A percentile compares a stretch with the other conserved stretches of the same genome.
These are phyloP conservation scores for Populus hybrid DNA, from an alignment of 441 rosid species.

Conservation along the genomic window DNA sequence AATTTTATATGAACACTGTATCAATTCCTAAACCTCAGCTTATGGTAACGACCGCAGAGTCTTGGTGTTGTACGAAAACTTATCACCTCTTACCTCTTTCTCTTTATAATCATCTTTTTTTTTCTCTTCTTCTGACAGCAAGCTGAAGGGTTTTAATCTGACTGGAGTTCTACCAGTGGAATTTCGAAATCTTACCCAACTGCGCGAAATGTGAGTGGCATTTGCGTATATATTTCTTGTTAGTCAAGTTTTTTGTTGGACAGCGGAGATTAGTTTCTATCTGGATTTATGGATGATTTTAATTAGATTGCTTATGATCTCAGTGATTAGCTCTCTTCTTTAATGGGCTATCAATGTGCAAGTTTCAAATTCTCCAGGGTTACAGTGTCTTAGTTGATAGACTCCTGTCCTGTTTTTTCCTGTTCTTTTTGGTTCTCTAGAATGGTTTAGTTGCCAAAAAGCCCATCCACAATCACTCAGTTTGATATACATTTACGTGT, in stretches of 20 bases:
- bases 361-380: background rate
- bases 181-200: conserved; percentile 53
- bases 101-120: background rate
- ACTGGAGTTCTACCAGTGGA: conserved; percentile 62
- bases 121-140: conserved; percentile 29
- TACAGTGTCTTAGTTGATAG: background rate
- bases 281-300: background rate
- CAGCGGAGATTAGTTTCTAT: background rate
- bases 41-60: background rate
- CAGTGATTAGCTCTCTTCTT: background rate
- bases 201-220: conserved; percentile 51
- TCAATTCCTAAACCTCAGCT: background rate
- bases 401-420: background rate
- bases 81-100: background rate
- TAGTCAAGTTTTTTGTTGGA: background rate
- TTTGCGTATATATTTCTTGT: background rate
- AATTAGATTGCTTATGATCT: background rate
- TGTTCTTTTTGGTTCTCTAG: background rate
- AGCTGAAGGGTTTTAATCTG: conserved; percentile 49
- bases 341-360: background rate
- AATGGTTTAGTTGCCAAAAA: background rate
- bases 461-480: background rate
- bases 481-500: background rate
- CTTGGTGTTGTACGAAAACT: background rate
- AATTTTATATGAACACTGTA: background rate